Conservation (phyloP, 2,329 filamentous ascomycete genomes). For the Podosphaera aphanis region DNA sequence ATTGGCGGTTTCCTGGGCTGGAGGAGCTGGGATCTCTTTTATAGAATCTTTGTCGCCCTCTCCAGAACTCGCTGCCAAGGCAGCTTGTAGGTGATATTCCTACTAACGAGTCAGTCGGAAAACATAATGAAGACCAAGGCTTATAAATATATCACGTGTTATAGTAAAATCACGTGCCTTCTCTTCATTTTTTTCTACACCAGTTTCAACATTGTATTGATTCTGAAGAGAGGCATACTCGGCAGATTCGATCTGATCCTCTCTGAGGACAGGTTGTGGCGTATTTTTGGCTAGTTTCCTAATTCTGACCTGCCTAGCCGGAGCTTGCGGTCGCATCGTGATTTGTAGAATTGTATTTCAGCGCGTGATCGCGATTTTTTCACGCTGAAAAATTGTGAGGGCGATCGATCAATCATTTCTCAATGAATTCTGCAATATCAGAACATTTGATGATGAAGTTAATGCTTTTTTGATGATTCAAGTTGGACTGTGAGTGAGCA, state of each 20-base stretch:
- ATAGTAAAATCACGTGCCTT: slow-evolving; percentile 28
- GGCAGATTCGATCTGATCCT: slow-evolving; percentile 69
- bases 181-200: slow-evolving; percentile 92
- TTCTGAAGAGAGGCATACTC: slow-evolving; percentile 57
- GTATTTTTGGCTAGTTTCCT: slow-evolving; percentile 33
- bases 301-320: slow-evolving; percentile 16
- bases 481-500: background rate
- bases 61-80: slow-evolving; percentile 10
- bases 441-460: slow-evolving; percentile 6
- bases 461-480: slow-evolving; percentile 11
- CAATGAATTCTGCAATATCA: slow-evolving; percentile 8
- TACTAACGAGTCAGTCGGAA: slow-evolving; percentile 6
- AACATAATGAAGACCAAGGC: background rate
- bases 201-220: slow-evolving; percentile 69
- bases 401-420: slow-evolving; percentile 10
- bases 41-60: slow-evolving; percentile 11
- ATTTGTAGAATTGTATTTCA: slow-evolving; percentile 6
- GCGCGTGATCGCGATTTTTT: slow-evolving; percentile 10
- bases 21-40: slow-evolving; percentile 35
- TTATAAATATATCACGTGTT: slow-evolving; percentile 7
- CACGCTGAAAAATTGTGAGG: slow-evolving; percentile 11
- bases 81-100: slow-evolving; percentile 18
- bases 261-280: slow-evolving; percentile 37
- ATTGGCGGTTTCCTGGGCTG: slow-evolving; percentile 33
- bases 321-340: slow-evolving; percentile 7